Evolutionary conservation across 2,329 filamentous ascomycete species (phyloP), one percentile per base, ranked within the genome.

Genomic region (Ilyonectria destructans): DNA sequence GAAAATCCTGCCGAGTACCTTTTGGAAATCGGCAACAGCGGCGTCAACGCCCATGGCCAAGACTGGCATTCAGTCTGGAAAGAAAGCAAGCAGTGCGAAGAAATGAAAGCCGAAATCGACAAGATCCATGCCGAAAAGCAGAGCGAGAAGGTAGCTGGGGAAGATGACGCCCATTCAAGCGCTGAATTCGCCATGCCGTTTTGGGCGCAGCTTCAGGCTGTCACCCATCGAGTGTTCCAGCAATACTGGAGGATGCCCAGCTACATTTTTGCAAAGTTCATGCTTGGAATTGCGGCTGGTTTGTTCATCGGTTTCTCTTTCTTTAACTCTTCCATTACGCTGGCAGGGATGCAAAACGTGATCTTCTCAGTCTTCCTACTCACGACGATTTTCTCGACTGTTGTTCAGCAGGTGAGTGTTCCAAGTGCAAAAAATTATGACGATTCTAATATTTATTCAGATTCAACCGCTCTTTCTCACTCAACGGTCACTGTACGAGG

Each of bases 241-340:
- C 93, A 96, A 77, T 95, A 95, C 85, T 96, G 93, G 93, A 88
- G 93, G 49, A 93, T 90, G 62, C 93, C 93, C 0, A 85, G 85
- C 12, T 96, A 96, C 80, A 90, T 96, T 75, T 92, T 93, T 79
- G 88, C 92, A 62, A 96, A 96, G 82, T 78, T 88, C 2, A 79
- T 86, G 1, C 87, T 96, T 19, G 90, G 82, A 3, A 69, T 87
- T 58, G 85, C 89, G 66, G 85, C 89, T 35, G 85, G 87, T 7
- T 83, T 95, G 2, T 95, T 95, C 77, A 91, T 95, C 67, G 93
- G 92, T 1, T 93, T 94, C 78, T 92, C 90, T 0, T 93, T 95
- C 79, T 93, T 85, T 81, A 58, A 83, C 7, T 77, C 82, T 7
- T 62, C 88, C 7, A 85, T 85, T 58, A 89, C 88, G 0, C 82